Evolutionary conservation across 352 stramenopile genomes (phyloP), one percentile per base, ranked within the genome.

Genomic region (Elongisporangium senticosum): DNA sequence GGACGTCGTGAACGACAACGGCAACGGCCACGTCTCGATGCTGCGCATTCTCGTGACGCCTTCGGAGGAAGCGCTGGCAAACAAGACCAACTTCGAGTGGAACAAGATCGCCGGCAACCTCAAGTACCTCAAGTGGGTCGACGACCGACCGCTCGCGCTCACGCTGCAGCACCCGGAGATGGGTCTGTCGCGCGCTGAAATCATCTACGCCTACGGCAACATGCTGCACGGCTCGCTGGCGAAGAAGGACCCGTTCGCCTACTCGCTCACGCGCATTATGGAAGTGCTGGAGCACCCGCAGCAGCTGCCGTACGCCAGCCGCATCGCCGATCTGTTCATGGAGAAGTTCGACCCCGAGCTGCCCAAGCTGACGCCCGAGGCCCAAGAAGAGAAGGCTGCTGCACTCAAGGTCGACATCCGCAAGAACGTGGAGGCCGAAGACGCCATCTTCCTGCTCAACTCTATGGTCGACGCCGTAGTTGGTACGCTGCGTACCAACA

Each of bases 261-360:
- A 98, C 78, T 97, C 87, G 55, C 83, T 98, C 53, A 90, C 83
- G 60, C 96, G 96, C 61, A 98, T 98, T 61, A 79, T 96, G 52
- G 86, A 97, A 55, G 95, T 93, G 37, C 73, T 99, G 14, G 91
- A 96, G 53, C 86, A 98, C 55, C 76, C 86, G 43, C 82, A 95
- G 64, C 84, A 97, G 63, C 72, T 98, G 58, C 82, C 83, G 19
- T 72, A 98, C 56, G 93, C 96, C 6, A 85, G 87, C 17, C 79
- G 77, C 26, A 98, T 98, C 58, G 88, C 93, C n/a, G 93, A 98
- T 74, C 87, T 98, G 47, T 99, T 99, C 75, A 69, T 98, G 65
- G 74, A 91, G 19, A 89, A 89, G 59, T 93, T 93, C 39, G 83
- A 93, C 62, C 83, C 83, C 14, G 64, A 74, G 54, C 56, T 64